A percentile compares a stretch with the other conserved stretches of the same genome.
These are phyloP conservation scores for Phytophthora fragariaefolia DNA, from an alignment of 352 stramenopile genomes.

Conservation along the genomic window DNA sequence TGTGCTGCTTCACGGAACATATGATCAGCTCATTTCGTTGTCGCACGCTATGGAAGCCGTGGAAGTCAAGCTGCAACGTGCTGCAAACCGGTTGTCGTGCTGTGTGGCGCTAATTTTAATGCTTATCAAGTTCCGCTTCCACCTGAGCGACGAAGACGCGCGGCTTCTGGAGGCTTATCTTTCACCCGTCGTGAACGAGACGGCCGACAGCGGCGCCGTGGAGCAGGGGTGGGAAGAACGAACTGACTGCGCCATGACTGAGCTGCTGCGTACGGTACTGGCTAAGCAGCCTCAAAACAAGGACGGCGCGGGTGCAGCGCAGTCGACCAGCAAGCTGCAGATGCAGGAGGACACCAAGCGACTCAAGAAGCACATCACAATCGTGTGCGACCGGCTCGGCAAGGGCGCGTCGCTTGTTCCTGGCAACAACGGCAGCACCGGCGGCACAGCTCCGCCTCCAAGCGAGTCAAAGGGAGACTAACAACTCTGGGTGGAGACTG, in stretches of 20 bases:
- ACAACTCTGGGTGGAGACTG: background rate
- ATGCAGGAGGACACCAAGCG: slow-evolving; percentile 85
- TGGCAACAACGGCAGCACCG: slow-evolving; percentile 6
- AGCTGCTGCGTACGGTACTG: slow-evolving; percentile 83
- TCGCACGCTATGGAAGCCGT: slow-evolving; percentile 75
- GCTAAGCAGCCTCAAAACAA: slow-evolving; percentile 63
- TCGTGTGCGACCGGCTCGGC: slow-evolving; percentile 87
- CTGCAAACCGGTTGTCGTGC: slow-evolving; percentile 71
- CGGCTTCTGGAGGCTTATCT: slow-evolving; percentile 70
- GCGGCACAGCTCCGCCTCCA: slow-evolving; percentile 5
- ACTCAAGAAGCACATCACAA: slow-evolving; percentile 92
- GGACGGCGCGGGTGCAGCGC: slow-evolving; percentile 31
- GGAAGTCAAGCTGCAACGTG: slow-evolving; percentile 55
- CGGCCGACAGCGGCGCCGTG: slow-evolving; percentile 35
- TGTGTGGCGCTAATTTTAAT: slow-evolving; percentile 82
- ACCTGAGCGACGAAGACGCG: slow-evolving; percentile 70
- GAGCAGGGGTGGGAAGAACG: slow-evolving; percentile 91
- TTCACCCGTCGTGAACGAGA: slow-evolving; percentile 62
- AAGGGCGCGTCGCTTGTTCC: slow-evolving; percentile 71
- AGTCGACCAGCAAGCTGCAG: slow-evolving; percentile 51
- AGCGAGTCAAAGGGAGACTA: slow-evolving; percentile 39
- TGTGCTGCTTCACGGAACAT: slow-evolving; percentile 86
- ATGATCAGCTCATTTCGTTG: slow-evolving; percentile 80
- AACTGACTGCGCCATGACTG: slow-evolving; percentile 83
- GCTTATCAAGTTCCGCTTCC: slow-evolving; percentile 86